phyloP scores from a whole-genome alignment of 805 yeast species.

The Schizosaccharomyces lindneri region DNA sequence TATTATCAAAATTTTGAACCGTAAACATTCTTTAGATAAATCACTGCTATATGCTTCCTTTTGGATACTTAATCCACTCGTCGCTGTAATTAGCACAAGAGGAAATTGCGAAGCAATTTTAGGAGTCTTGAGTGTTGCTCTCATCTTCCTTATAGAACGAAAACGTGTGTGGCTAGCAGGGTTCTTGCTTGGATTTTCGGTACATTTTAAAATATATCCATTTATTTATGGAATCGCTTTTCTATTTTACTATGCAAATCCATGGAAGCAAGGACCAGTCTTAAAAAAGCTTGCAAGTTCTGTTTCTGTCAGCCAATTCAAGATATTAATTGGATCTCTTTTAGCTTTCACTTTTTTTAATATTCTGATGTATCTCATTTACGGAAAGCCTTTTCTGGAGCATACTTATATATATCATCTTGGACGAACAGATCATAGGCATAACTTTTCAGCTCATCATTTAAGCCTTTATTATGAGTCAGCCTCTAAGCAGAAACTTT shows the following conservation, averaged over 20 bases:
- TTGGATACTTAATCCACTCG: constrained; percentile 92
- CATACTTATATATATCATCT: constrained; percentile 71
- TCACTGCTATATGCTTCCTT: constrained; percentile 27
- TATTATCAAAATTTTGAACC: constrained; percentile 20
- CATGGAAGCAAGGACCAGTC: background rate
- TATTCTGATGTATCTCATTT: constrained; percentile 27
- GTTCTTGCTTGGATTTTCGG: constrained; percentile 42
- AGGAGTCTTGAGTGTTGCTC: constrained; percentile 33
- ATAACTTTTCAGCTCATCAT: constrained; percentile 78
- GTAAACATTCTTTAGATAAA: constrained; percentile 12
- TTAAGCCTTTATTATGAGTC: constrained; percentile 26
- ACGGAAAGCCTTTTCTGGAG: constrained; percentile 29
- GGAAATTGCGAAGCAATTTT: constrained; percentile 83
- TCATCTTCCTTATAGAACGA: constrained; percentile 15
- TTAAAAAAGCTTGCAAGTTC: background rate
- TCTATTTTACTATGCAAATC: constrained; percentile 16
- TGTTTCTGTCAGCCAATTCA: background rate
- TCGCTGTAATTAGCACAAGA: constrained; percentile 68
- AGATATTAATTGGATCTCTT: background rate
- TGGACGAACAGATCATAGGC: constrained; percentile 70
- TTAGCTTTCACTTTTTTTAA: constrained; percentile 25
- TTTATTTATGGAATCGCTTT: constrained; percentile 63
- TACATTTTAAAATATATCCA: constrained; percentile 84
- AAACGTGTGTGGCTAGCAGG: constrained; percentile 18
- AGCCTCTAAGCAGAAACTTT: constrained; percentile 5